Base-by-base conservation (phyloP, 2,329 filamentous ascomycete genomes). In the Pseudogymnoascus sp. region DNA sequence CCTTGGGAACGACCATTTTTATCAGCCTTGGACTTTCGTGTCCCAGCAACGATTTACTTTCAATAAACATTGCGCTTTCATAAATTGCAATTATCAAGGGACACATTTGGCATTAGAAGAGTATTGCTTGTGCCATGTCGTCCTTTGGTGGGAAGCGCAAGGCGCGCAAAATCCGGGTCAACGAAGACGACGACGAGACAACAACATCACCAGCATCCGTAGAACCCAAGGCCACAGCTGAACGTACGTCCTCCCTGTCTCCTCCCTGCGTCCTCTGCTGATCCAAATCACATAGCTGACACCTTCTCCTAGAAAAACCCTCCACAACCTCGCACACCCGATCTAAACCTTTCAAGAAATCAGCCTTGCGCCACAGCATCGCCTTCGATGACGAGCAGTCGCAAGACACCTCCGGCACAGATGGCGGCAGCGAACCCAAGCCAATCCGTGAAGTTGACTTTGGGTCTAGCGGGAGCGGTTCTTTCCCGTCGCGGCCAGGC, bases 151-250 rank as follows among this genome's bases (percentile, higher is more conserved):
- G 79, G 1, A 87, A 84, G 70, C 77, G 84, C 67, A 92, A 95
- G 69, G 87, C 90, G 56, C 88, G 90, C 68, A 89, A 92, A 71
- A 89, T 96, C 69, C 88, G 86, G 56, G 79, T 85, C 0, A 80
- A 85, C 43, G 89, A 91, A 50, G 85, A 87, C 11, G 86, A 90
- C 3, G 87, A 87, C 50, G 67, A 62, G 56, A 71, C 73, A 64
- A 68, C 65, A 60, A 61, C 65, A 40, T 60, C 61, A 16, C 38
- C 62, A 46, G 37, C 22, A 37, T 12, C 62, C 26, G 24, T 60
- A 46, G 53, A 68, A 53, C 63, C 59, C 61, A 56, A 62, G 59
- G 68, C 65, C 63, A 63, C 65, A 64, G 40, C 14, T 31, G 38
- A 60, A 41, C 38, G 71, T 72, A 70, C 71, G 71, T 70, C 41